Evolutionary conservation across 208 protist species (phyloP).

Genomic region (Trypanosoma conorhini): DNA sequence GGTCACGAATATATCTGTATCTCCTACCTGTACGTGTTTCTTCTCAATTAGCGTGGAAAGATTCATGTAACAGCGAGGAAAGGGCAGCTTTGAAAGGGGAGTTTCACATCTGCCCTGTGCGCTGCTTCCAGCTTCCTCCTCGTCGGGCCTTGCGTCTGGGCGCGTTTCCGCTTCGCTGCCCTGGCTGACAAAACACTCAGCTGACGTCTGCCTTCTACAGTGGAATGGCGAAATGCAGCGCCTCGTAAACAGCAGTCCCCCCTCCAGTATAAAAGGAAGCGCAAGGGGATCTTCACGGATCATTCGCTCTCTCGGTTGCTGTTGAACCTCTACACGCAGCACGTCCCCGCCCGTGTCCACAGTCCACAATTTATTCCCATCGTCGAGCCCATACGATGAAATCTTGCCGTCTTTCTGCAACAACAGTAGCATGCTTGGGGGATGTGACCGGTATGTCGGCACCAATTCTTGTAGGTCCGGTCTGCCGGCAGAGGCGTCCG

Average conservation of each 20-base stretch:
- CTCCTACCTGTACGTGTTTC: conserved; percentile 38
- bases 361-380: conserved; percentile 37
- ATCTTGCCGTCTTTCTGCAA: conserved; percentile 48
- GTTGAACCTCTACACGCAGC: conserved; percentile 27
- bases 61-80: conserved; percentile 70
- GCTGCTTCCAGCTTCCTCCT: not conserved
- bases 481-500: not conserved
- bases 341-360: conserved; percentile 37
- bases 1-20: conserved; percentile 71
- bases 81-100: conserved; percentile 23
- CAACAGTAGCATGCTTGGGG: conserved; percentile 42
- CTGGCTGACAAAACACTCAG: not conserved
- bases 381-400: conserved; percentile 42
- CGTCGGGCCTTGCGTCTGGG: not conserved
- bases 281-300: conserved; percentile 51
- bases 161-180: not conserved
- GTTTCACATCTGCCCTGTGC: not conserved
- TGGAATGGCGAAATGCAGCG: not conserved
- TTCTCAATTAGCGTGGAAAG: conserved; percentile 67
- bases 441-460: conserved; percentile 33
- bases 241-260: conserved; percentile 62
- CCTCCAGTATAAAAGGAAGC: conserved; percentile 62
- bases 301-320: conserved; percentile 27
- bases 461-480: not conserved
- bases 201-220: not conserved